A percentile compares a stretch with the other conserved stretches of the same genome.
Evolutionary conservation across 2,329 filamentous ascomycete species (phyloP).

Genomic region (Calonectria henricotiae): DNA sequence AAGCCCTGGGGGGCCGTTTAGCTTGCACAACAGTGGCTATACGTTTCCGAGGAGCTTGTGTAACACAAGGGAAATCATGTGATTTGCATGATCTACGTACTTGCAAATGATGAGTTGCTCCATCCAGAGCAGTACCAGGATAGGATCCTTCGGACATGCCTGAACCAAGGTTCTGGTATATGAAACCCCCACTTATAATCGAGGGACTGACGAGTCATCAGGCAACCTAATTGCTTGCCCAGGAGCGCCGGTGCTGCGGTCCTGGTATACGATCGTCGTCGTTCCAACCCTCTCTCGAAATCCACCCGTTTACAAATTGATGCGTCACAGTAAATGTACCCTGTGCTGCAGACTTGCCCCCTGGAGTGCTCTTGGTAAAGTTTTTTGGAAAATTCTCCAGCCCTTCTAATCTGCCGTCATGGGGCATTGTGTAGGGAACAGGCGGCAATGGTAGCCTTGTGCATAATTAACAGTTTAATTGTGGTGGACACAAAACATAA

Average conservation of each 20-base stretch:
- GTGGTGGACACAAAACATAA: not conserved
- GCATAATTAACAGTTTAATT: not conserved
- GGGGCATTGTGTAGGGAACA: not conserved
- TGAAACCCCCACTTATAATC: slow-evolving; percentile 11
- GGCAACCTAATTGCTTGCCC: slow-evolving; percentile 26
- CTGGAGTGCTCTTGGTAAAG: no score
- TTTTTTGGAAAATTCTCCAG: not conserved
- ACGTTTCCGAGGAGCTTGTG: slow-evolving; percentile 27
- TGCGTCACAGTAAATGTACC: not conserved
- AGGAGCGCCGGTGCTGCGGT: slow-evolving; percentile 15
- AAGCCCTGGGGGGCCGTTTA: slow-evolving; percentile 18
- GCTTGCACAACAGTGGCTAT: slow-evolving; percentile 11
- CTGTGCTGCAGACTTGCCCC: not conserved
- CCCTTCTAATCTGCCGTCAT: no score
- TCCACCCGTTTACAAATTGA: not conserved
- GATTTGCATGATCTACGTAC: slow-evolving; percentile 10
- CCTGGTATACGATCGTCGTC: slow-evolving; percentile 15
- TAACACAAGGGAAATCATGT: slow-evolving; percentile 26
- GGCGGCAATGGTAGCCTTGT: not conserved
- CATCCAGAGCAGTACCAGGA: slow-evolving; percentile 9
- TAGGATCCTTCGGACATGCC: slow-evolving; percentile 19
- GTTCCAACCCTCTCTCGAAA: slow-evolving; percentile 6
- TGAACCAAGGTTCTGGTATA: slow-evolving; percentile 18
- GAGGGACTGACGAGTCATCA: slow-evolving; percentile 12
- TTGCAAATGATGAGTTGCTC: slow-evolving; percentile 14